Base-by-base conservation (phyloP, 495 filamentous ascomycete species). In the Lepraria neglecta region DNA sequence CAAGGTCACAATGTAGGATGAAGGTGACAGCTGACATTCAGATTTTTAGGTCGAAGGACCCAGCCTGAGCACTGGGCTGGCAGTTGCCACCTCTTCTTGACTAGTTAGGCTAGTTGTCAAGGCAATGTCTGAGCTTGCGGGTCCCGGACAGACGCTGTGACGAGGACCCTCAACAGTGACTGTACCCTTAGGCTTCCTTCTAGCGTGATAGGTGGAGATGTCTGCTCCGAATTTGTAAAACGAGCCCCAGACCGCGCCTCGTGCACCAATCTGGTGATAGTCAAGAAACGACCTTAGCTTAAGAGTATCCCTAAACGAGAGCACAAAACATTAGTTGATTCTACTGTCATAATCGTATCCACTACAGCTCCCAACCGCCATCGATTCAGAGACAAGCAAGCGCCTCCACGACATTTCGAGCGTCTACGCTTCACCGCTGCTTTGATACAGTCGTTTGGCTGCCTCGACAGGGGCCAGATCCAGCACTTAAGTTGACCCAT, bases 391-490 rank as follows among this genome's bases (percentile, higher is more conserved):
- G 31, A 45, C 58, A 15, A 53, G 59, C 44, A 33, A 30, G 40
- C 51, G 28, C 40, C 51, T 56, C 51, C 51, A 31, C 59, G 17
- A n/a, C n/a, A n/a, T 31, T 17, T 56, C 9, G 33, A 40, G n/a
- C 43, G 42, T 42, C 15, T 55, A 33, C 52, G 43, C 48, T 46
- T 67, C 65, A 65, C 65, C 65, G 65, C 65, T 62, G 59, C 24
- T 56, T 60, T 62, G 47, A 21, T 58, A 14, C 40, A 10, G n/a
- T 51, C 45, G 52, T 24, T 55, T 48, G 40, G 56, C 56, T 59
- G 38, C 59, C 56, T 62, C 62, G 43, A 64, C 19, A 48, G 17
- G 19, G 27, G 35, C 47, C 44, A 59, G n/a, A 62, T 59, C 40
- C 38, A 48, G 31, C 48, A 50, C 62, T 59, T 60, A 62, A 33